Conservation (phyloP, 2,329 filamentous ascomycete species). For the Sporothrix protearum region DNA sequence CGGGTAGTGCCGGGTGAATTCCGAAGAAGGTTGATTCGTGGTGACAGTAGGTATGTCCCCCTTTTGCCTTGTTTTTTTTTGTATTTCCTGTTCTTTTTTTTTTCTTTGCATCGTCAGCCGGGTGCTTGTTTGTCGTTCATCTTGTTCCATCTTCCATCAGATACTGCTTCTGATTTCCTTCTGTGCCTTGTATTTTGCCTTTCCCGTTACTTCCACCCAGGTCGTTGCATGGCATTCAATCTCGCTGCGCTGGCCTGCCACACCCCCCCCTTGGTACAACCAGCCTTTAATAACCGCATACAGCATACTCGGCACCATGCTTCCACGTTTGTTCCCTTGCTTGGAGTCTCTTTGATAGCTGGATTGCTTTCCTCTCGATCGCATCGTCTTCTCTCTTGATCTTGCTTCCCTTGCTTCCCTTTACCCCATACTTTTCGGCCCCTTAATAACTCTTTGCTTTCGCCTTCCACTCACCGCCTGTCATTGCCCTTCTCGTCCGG, state of each 20-base stretch:
- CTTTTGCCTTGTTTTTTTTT: neutral
- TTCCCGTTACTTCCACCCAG: neutral
- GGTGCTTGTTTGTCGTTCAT: neutral
- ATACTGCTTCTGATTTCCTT: neutral
- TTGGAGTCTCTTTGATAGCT: neutral
- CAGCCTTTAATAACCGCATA: slow-evolving; percentile 12
- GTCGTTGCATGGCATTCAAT: neutral
- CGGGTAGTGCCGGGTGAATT: slow-evolving; percentile 19
- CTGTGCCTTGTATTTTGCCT: neutral
- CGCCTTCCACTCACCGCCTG: neutral
- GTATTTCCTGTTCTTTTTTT: neutral
- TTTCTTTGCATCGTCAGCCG: neutral
- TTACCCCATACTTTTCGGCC: slow-evolving; percentile 12
- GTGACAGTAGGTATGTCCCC: slow-evolving; percentile 7
- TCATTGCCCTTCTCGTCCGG: neutral
- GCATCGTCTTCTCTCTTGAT: neutral
- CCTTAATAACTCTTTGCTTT: slow-evolving; percentile 10
- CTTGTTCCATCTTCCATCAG: neutral
- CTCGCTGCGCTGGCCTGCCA: neutral
- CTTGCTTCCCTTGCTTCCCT: neutral
- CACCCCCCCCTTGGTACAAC: slow-evolving; percentile 10
- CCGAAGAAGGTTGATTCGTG: slow-evolving; percentile 18
- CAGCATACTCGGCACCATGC: slow-evolving; percentile 18
- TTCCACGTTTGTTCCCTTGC: slow-evolving; percentile 10
- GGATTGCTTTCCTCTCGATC: neutral